Percentiles rank a stretch among this genome's conserved stretches.
Conservation (phyloP, 257 asterid genomes). For the Forsythia suspensa region DNA sequence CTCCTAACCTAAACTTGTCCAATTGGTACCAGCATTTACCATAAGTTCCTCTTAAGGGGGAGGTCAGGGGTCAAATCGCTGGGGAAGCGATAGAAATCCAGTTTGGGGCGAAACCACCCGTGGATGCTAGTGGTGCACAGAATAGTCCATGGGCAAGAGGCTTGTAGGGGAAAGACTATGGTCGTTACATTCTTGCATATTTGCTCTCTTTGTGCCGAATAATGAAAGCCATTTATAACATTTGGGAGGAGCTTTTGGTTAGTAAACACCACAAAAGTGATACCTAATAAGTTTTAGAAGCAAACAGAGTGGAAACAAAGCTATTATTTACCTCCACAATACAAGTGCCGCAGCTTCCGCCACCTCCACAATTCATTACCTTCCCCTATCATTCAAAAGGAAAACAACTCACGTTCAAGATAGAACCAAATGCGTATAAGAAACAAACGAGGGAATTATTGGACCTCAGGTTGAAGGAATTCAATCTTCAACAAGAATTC, state of each 20-base stretch:
- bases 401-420: not conserved
- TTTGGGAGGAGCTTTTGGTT: not conserved
- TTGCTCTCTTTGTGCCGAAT: not conserved
- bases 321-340: conserved; percentile 65
- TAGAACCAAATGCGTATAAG: not conserved
- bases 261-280: not conserved
- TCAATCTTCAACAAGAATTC: not conserved
- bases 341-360: conserved; percentile 94
- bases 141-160: too few species aligned
- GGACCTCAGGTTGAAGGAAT: not conserved
- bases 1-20: not conserved
- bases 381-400: conserved; percentile 47
- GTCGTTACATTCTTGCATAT: not conserved
- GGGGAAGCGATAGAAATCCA: too few species aligned
- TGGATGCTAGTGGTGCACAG: too few species aligned
- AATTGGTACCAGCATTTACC: too few species aligned
- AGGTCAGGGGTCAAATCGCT: too few species aligned
- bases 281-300: not conserved
- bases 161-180: too few species aligned
- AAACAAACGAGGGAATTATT: not conserved
- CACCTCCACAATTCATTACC: conserved; percentile 85
- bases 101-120: too few species aligned
- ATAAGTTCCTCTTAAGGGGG: too few species aligned
- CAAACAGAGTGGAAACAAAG: not conserved
- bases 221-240: not conserved